A percentile compares a stretch with the other conserved stretches of the same genome.
Conservation (phyloP, 176 grass and related monocot species). For the Melocanna baccifera region DNA sequence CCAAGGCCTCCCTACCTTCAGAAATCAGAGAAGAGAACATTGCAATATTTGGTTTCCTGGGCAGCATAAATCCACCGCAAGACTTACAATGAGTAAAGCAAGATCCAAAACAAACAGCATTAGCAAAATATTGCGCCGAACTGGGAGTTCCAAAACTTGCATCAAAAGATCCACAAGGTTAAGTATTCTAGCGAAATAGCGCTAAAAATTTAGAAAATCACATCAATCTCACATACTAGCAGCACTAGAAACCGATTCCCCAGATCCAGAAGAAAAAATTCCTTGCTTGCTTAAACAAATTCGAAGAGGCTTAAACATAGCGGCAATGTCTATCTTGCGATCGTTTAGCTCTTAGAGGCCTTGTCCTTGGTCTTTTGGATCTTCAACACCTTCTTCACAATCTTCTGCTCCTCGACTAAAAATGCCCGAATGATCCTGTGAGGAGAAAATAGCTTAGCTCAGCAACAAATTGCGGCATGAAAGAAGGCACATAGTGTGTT, state of each 20-base stretch:
- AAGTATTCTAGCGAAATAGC: neutral
- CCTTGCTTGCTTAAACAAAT: constrained; percentile 28
- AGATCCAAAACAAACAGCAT: no score
- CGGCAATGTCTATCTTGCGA: neutral
- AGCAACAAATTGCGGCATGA: neutral
- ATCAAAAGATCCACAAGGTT: neutral
- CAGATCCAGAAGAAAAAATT: neutral
- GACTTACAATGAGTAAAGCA: neutral
- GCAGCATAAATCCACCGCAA: no score
- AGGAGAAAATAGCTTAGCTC: neutral
- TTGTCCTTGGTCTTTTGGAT: constrained; percentile 72
- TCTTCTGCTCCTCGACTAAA: constrained; percentile 76
- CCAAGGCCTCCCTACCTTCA: neutral
- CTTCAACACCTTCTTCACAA: constrained; percentile 77
- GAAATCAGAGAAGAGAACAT: neutral
- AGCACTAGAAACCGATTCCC: neutral
- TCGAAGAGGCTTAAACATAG: neutral
- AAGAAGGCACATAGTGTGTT: neutral
- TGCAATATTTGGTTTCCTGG: neutral
- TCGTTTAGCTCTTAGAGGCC: constrained; percentile 50
- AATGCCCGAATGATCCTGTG: constrained; percentile 67
- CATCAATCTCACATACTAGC: constrained; percentile 9
- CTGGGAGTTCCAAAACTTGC: neutral
- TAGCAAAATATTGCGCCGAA: neutral
- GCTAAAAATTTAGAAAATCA: constrained; percentile 33